A percentile compares a stretch with the other conserved stretches of the same genome.
Conservation (phyloP, 2,329 filamentous ascomycete species). For the Fusarium sp. region DNA sequence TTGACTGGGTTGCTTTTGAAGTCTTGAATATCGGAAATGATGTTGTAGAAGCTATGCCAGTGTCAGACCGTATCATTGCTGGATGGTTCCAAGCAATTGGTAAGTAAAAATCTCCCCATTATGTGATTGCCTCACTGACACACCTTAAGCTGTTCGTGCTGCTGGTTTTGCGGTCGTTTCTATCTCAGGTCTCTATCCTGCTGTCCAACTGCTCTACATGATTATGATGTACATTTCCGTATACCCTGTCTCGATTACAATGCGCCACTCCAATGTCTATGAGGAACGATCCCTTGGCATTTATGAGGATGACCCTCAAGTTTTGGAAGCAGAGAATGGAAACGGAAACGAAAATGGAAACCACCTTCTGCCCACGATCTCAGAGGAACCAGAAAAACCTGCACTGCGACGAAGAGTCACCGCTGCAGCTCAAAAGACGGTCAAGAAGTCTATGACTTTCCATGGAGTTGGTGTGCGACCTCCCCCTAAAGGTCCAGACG, state of each 20-base stretch:
- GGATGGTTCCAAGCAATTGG: constrained; percentile 71
- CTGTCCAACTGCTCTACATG: constrained; percentile 67
- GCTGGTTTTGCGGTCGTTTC: constrained; percentile 73
- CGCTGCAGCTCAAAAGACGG: constrained; percentile 46
- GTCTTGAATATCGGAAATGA: constrained; percentile 71
- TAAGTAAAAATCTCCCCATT: constrained; percentile 42
- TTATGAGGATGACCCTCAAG: constrained; percentile 52
- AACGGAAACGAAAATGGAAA: constrained; percentile 7
- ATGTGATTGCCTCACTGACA: constrained; percentile 5
- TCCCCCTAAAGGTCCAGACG: constrained; percentile 36
- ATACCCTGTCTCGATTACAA: constrained; percentile 70
- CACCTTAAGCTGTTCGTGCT: constrained; percentile 63
- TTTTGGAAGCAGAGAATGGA: constrained; percentile 39
- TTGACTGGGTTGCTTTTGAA: constrained; percentile 73
- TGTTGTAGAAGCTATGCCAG: constrained; percentile 60
- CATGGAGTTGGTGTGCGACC: constrained; percentile 54
- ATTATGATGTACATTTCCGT: constrained; percentile 74
- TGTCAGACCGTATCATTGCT: constrained; percentile 65
- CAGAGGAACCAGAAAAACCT: constrained; percentile 40
- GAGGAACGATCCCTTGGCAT: constrained; percentile 74
- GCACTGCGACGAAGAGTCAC: constrained; percentile 37
- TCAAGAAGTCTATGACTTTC: constrained; percentile 53
- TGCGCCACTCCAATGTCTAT: constrained; percentile 76
- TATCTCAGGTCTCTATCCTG: constrained; percentile 65
- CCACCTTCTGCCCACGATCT: constrained; percentile 33